These are phyloP conservation scores for Blastobotrys persicus DNA, from an alignment of 1,139 yeast genomes.

Conservation along the genomic window DNA sequence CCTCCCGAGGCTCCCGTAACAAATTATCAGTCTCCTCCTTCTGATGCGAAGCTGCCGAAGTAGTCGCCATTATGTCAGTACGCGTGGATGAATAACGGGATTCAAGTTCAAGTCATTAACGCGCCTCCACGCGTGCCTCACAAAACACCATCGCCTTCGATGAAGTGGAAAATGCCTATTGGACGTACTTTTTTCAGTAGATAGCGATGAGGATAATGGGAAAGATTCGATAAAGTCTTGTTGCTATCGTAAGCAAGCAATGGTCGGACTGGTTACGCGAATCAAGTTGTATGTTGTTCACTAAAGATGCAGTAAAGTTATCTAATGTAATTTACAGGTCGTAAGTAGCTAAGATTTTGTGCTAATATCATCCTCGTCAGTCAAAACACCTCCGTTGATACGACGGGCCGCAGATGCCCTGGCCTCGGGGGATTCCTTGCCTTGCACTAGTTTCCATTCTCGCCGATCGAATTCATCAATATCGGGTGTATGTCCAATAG, in stretches of 20 bases:
- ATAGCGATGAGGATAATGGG: too few species aligned
- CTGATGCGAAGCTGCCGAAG: background rate
- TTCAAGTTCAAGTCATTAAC: too few species aligned
- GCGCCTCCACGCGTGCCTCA: too few species aligned
- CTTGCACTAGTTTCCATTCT: background rate
- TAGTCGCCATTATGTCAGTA: background rate
- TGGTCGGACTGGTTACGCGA: too few species aligned
- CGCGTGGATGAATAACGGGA: too few species aligned
- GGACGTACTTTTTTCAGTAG: too few species aligned
- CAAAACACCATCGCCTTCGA: too few species aligned
- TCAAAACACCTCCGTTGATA: background rate
- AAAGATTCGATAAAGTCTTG: too few species aligned
- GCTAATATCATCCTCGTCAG: background rate
- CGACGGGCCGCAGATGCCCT: background rate
- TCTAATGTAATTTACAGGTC: background rate
- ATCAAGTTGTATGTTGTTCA: background rate
- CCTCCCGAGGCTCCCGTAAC: background rate
- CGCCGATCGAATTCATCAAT: constrained; percentile 43
- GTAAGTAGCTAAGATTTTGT: background rate
- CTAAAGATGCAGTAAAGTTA: background rate
- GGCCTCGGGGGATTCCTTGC: background rate
- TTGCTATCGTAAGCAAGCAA: too few species aligned
- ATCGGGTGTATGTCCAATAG: constrained; percentile 72
- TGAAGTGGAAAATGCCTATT: too few species aligned
- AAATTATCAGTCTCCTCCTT: background rate